Evolutionary conservation across 1,139 yeast species (phyloP), one percentile per base, ranked within the genome.

Genomic region (Pichia sp.): DNA sequence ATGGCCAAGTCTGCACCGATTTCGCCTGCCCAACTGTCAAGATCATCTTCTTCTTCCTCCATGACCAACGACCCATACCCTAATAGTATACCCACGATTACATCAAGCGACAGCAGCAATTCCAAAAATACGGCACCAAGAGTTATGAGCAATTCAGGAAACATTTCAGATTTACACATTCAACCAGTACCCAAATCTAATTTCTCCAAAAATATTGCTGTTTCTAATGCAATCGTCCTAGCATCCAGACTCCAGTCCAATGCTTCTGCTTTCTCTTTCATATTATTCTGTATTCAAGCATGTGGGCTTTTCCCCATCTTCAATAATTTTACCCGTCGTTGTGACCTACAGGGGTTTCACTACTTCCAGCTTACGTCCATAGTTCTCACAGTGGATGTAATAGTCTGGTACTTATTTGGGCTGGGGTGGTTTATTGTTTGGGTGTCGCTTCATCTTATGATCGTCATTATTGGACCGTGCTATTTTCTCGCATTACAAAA

Each of bases 141-240:
- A 36, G n/a, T 36, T 10, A 12, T 33, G 24, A 48, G 24, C 29
- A 9, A 1, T 4, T 10, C 16, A 2, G 31, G 31, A 12, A 24
- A 20, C 9, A 34, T 38, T 5, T 42, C 45, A 7, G 54, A 54
- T 12, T 49, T 54, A 17, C 56, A 56, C 40, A 56, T 29, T 30
- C 58, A 55, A 45, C 49, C 34, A 16, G 14, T 33, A 7, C 49
- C 34, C 24, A 48, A 73, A 51, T 85, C 93, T 0, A 86, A 89
- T 56, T 67, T 91, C 14, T 84, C 96, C 0, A 90, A 96, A 20
- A 93, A 93, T 63, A 73, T 93, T 8, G 83, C 96, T 6, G 73
- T 93, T 34, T 85, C 95, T 1, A 92, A 93, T 59, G 93, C 96
- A 1, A 87, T 92, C 24, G 95, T 95, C 7, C 73, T 93, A 40